phyloP scores from a whole-genome alignment of 2,329 filamentous ascomycete species.

The Ophiostoma perfectum region DNA sequence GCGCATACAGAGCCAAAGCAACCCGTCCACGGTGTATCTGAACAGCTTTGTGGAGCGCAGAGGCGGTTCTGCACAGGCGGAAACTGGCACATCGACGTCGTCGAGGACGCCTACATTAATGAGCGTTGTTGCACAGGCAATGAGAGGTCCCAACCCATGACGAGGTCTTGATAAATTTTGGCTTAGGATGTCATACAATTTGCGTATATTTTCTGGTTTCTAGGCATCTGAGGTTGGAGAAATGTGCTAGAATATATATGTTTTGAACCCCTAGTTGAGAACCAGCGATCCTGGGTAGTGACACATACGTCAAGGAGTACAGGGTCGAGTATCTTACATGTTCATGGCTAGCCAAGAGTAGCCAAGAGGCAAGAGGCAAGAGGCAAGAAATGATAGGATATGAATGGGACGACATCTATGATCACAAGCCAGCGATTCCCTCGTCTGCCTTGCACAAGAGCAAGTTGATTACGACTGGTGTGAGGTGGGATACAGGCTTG shows the following conservation, averaged over 20 bases:
- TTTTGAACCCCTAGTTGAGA: too few relatives aligned
- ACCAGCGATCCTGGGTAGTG: too few relatives aligned
- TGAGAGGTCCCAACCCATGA: neutral
- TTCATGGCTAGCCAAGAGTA: neutral
- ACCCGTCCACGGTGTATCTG: slow-evolving; percentile 42
- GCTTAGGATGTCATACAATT: neutral
- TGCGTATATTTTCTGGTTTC: too few relatives aligned
- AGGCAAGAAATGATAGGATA: neutral
- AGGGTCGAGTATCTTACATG: too few relatives aligned
- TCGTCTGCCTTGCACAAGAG: neutral
- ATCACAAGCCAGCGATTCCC: neutral
- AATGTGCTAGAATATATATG: too few relatives aligned
- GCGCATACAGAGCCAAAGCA: slow-evolving; percentile 51
- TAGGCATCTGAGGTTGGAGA: too few relatives aligned
- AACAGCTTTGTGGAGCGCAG: slow-evolving; percentile 37
- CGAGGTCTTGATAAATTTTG: neutral
- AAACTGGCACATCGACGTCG: neutral
- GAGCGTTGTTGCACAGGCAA: slow-evolving; percentile 6
- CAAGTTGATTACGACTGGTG: neutral
- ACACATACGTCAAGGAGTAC: too few relatives aligned
- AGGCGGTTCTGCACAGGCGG: neutral
- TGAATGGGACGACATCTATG: neutral
- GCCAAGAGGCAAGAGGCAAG: neutral
- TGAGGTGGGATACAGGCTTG: neutral
- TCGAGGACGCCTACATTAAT: neutral